These are phyloP conservation scores for Cornus florida DNA, from an alignment of 148 eudicot genomes.

Conservation along the genomic window DNA sequence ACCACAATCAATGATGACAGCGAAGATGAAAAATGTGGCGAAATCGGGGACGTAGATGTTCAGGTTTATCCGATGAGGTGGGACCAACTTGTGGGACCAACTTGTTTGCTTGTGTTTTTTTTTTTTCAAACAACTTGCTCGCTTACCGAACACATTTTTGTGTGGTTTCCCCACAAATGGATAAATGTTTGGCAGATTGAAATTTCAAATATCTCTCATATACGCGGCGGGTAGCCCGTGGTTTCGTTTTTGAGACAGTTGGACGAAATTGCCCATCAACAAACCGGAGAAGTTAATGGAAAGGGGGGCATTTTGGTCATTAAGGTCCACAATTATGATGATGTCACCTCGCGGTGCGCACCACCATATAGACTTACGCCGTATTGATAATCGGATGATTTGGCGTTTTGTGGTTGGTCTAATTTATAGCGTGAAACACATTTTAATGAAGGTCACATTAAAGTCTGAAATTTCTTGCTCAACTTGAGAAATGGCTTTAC, in stretches of 20 bases:
- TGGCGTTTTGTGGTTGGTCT: no score
- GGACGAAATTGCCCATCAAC: conserved; percentile 12
- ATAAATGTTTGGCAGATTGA: background rate
- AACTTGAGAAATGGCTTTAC: no score
- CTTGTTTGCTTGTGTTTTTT: no score
- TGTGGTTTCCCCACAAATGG: background rate
- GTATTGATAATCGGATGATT: no score
- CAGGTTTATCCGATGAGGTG: conserved; percentile 26
- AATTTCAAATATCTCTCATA: background rate
- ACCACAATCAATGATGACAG: conserved; percentile 15
- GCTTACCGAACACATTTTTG: background rate
- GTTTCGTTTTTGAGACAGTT: conserved; percentile 1
- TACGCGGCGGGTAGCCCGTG: conserved; percentile 43
- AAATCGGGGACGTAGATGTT: conserved; percentile 16
- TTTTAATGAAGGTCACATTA: no score
- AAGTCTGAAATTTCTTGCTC: no score
- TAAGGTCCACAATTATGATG: background rate
- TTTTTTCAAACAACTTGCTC: conserved; percentile 18
- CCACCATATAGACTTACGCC: no score
- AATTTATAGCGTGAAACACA: no score
- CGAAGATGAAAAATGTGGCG: conserved; percentile 9
- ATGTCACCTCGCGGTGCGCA: background rate
- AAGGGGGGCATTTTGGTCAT: background rate
- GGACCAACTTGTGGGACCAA: conserved; percentile 31
- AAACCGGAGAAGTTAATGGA: background rate